Base-by-base conservation (phyloP, 331 rosid genomes). In the Phaseolus coccineus region DNA sequence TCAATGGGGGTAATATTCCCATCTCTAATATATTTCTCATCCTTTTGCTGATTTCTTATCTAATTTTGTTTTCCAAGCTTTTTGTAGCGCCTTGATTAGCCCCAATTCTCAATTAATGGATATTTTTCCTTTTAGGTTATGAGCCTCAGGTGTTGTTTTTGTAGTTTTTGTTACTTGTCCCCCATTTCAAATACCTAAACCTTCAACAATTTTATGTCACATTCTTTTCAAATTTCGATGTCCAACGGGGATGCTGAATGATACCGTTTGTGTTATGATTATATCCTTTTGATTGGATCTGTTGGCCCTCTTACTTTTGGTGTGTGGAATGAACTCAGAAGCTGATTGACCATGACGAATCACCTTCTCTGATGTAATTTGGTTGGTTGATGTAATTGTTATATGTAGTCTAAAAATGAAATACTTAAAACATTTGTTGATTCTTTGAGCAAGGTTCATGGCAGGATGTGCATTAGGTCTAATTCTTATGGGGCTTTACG, bases 1-100 rank as follows among this genome's bases (percentile, higher is more conserved):
- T 77, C 97, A 94, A 58, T 94, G 97, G 98, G 98, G 98, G 98
- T 94, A 90, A 78, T 31, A 12, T 40, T 27, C 27, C 28, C 3
- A 87, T 76, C 82, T 83, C 86, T 80, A 80, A 69, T 48, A 30
- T 16, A 0, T 37, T 51, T 46, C 2, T 27, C 76, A 3, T 14
- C 58, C 0, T 61, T 15, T 25, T 62, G 3, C 64, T 59, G 22
- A 22, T 33, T 62, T 77, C 27, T 70, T 30, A 2, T 42, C 62
- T 56, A 31, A 25, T 71, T 19, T 53, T 50, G 13, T 11, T 6
- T 59, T 51, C 22, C 4, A n/a, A n/a, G 30, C 33, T 66, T 66
- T 81, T 14, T 63, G 48, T 40, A 16, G 5, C 8, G n/a, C 61
- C 33, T 70, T 73, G 62, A 59, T 81, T 70, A 50, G 55, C 16